Evolutionary conservation across 2,329 filamentous ascomycete species (phyloP).

Genomic region (Penicillium sp.): DNA sequence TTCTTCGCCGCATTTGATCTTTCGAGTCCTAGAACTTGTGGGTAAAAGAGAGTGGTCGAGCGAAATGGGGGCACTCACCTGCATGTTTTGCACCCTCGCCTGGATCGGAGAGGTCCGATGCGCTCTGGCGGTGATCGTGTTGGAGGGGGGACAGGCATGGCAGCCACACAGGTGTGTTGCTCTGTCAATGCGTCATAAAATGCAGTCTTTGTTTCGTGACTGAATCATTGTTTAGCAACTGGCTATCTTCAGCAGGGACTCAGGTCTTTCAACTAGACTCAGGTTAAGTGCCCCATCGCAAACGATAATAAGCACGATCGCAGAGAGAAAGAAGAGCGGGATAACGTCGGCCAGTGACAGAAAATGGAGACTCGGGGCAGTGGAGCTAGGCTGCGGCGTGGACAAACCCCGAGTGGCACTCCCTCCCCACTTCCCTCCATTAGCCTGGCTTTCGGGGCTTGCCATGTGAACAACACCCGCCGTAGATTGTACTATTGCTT

Average conservation of each 20-base stretch:
- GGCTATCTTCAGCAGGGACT: not conserved
- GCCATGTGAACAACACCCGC: not conserved
- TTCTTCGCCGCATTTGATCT: constrained; percentile 42
- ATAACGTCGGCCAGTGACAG: not conserved
- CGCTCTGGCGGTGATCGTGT: not conserved
- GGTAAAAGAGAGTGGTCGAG: not conserved
- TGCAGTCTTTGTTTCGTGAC: not conserved
- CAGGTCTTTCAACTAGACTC: not conserved
- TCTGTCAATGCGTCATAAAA: not conserved
- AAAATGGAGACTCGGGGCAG: not conserved
- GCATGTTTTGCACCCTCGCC: constrained; percentile 37
- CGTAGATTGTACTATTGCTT: not conserved
- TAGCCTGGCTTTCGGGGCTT: not conserved
- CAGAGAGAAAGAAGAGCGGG: not conserved
- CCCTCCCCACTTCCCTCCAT: not conserved
- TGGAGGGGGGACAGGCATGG: not conserved
- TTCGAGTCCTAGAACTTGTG: constrained; percentile 29
- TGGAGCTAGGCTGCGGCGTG: not conserved
- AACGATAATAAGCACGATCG: not conserved
- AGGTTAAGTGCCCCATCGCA: not conserved
- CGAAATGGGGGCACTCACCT: constrained; percentile 26
- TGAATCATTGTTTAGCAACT: not conserved
- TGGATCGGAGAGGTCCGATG: constrained; percentile 26
- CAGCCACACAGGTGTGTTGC: not conserved
- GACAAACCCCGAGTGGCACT: not conserved